These are phyloP conservation scores for Xerocomus amazonicus DNA, from an alignment of 1,284 basidiomycete genomes.

Conservation along the genomic window DNA sequence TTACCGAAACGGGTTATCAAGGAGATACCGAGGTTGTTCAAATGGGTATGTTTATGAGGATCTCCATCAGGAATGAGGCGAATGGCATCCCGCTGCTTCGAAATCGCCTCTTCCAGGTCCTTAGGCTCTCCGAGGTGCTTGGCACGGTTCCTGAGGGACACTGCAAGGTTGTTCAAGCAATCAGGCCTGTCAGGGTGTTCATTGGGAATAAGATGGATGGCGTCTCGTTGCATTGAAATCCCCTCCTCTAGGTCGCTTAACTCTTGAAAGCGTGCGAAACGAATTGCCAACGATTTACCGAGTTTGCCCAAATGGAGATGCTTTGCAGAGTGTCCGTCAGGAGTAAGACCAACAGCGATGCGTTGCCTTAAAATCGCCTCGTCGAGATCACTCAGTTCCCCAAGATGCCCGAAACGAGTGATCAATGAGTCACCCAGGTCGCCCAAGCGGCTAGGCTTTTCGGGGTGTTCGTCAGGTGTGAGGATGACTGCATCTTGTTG, in stretches of 20 bases:
- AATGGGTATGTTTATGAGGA: no score
- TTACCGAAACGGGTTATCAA: no score
- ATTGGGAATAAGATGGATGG: not conserved
- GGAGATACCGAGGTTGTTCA: no score
- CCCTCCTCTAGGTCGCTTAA: not conserved
- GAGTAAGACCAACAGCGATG: not conserved
- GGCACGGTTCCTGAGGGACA: not conserved
- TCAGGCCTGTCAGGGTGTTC: not conserved
- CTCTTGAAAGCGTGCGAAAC: not conserved
- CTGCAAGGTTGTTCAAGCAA: not conserved
- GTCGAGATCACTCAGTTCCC: not conserved
- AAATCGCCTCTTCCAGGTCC: not conserved
- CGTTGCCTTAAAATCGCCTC: not conserved
- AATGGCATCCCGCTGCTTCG: not conserved
- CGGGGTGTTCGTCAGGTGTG: not conserved
- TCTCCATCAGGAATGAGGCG: no score
- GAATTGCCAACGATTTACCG: not conserved
- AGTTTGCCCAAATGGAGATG: not conserved
- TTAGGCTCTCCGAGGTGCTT: not conserved
- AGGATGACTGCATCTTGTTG: not conserved
- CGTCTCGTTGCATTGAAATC: not conserved
- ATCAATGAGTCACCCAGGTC: not conserved
- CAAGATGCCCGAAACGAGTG: not conserved
- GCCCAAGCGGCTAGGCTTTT: not conserved
- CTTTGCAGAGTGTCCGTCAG: not conserved